Evolutionary conservation across 2,329 filamentous ascomycete species (phyloP).

Genomic region (Colletotrichum musae): DNA sequence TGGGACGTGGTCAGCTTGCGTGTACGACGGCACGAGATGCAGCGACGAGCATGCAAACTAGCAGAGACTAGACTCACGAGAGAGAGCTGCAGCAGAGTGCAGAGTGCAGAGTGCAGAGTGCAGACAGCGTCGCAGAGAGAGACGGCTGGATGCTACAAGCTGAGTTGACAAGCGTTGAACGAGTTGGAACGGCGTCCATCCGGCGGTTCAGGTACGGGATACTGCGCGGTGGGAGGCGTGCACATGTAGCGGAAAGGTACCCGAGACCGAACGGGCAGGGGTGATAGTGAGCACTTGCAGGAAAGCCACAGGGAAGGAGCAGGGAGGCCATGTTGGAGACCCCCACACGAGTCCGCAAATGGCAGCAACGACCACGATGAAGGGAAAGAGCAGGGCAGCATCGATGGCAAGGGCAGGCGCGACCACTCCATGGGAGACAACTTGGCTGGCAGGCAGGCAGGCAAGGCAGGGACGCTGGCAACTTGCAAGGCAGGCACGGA

Average conservation of each 20-base stretch:
- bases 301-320: constrained; percentile 15
- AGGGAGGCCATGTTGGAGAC: constrained; percentile 34
- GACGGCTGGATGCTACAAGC: constrained; percentile 21
- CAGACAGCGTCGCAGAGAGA: constrained; percentile 12
- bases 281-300: constrained; percentile 28
- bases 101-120: constrained; percentile 16
- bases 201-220: constrained; percentile 2
- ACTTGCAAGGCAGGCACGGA: not conserved
- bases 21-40: constrained; percentile 29
- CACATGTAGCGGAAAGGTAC: constrained; percentile 25
- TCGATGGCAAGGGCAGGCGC: not conserved
- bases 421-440: no score
- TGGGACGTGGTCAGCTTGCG: constrained; percentile 22
- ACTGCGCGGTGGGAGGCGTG: constrained; percentile 1
- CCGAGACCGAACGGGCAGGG: constrained; percentile 28
- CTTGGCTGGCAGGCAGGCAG: not conserved
- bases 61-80: constrained; percentile 6
- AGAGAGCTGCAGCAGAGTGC: constrained; percentile 25
- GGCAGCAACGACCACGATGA: constrained; percentile 20
- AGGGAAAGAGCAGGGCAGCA: constrained; percentile 11
- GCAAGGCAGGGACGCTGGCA: no score
- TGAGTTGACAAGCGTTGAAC: constrained; percentile 22
- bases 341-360: constrained; percentile 36
- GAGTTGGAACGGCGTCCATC: constrained; percentile 9
- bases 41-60: constrained; percentile 10